Base-by-base conservation (phyloP, 1,284 basidiomycete species). In the Heliocybe sulcata region DNA sequence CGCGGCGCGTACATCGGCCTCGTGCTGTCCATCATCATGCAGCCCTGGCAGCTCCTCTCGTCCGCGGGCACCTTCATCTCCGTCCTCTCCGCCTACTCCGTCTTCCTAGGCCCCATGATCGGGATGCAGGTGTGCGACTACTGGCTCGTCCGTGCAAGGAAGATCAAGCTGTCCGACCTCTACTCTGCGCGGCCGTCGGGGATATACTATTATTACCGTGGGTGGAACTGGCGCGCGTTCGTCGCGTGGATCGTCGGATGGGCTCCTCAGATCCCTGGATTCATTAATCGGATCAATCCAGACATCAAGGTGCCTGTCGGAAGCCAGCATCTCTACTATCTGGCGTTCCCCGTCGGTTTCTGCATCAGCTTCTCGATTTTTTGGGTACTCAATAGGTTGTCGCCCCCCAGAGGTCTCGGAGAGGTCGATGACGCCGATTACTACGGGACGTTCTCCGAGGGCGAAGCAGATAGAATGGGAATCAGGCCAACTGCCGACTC, bases 1-100 rank as follows among this genome's bases (percentile, higher is more conserved):
- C 61, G 61, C n/a, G 61, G 61, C 23, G 61, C 61, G 20, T 42
- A 59, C 45, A 58, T 62, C 58, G 59, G 58, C n/a, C 59, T 61
- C 57, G 19, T 2, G 31, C 35, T 62, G 47, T 54, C 58, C 31
- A 56, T 55, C 9, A 59, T 60, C 51, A 52, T 54, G 51, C 57
- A 59, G 54, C 60, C 60, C 12, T 62, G 60, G 60, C 59, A 62
- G 48, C 57, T 62, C 14, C 53, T 59, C 51, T 60, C 60, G 29
- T 54, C 52, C 20, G 60, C 60, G 12, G 45, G 57, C 20, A 62
- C 58, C n/a, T 62, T 62, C 59, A 35, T 62, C 29, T 53, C 60
- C 27, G 59, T 62, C 9, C 52, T 62, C 19, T 57, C 57, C 23
- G 60, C 60, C 31, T 62, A 59, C 57, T 56, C 60, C 27, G 60